These are phyloP conservation scores for Solanum stenotomum DNA, from an alignment of 257 asterid species.

Conservation along the genomic window DNA sequence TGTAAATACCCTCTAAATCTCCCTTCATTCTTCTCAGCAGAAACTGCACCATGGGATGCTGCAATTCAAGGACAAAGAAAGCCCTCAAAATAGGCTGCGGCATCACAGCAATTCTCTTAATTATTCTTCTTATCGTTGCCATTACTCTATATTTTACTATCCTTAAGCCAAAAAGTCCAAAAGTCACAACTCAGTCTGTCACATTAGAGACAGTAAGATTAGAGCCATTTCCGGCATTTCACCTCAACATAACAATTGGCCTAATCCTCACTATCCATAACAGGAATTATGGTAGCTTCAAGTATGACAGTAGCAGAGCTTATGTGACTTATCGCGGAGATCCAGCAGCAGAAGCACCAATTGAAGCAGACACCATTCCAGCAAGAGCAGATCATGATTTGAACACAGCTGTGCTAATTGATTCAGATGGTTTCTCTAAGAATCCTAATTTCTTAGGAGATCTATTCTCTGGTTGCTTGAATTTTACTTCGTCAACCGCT, in stretches of 20 bases:
- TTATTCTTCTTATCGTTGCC: background rate
- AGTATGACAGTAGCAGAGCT: constrained; percentile 21
- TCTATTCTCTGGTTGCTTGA: constrained; percentile 20
- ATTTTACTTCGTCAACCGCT: constrained; percentile 37
- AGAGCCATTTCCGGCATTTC: constrained; percentile 21
- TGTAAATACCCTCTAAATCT: background rate
- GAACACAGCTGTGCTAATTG: constrained; percentile 13
- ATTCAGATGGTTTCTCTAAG: constrained; percentile 8
- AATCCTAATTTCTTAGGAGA: constrained; percentile 25
- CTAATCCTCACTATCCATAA: constrained; percentile 29
- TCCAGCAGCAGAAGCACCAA: constrained; percentile 29
- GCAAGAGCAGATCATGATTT: constrained; percentile 39
- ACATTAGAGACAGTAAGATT: constrained; percentile 10
- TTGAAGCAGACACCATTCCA: constrained; percentile 30
- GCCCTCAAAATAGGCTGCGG: constrained; percentile 35
- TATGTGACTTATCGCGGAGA: constrained; percentile 24
- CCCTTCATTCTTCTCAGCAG: background rate
- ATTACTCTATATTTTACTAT: constrained; percentile 25
- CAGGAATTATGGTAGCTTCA: constrained; percentile 47
- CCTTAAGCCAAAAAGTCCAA: constrained; percentile 47
- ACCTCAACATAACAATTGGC: constrained; percentile 38
- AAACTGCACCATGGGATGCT: background rate
- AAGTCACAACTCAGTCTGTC: constrained; percentile 28
- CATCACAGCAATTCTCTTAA: constrained; percentile 17
- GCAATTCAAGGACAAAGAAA: constrained; percentile 5